Conservation (phyloP, 805 yeast species). For the Hanseniaspora occidentalis region DNA sequence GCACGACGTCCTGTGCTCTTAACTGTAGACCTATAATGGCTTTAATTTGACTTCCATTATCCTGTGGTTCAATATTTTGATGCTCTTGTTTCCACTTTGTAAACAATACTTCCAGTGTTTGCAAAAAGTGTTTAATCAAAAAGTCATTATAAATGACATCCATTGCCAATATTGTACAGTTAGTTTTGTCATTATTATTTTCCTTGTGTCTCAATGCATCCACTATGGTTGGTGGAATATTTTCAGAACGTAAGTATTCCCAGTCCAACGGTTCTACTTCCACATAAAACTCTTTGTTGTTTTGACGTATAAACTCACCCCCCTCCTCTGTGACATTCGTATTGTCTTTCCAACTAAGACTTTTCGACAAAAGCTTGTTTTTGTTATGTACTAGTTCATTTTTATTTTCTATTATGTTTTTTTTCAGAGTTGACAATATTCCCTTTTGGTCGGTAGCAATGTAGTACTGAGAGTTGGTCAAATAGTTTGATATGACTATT, state of each 20-base stretch:
- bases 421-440: conserved; percentile 16
- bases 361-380: conserved; percentile 3
- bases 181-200: background rate
- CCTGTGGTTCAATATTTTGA: conserved; percentile 7
- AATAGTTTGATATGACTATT: conserved; percentile 18
- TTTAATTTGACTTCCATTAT: conserved; percentile 3
- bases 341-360: conserved; percentile 1
- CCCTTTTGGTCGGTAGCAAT: conserved; percentile 24
- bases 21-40: conserved; percentile 22
- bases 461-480: conserved; percentile 10
- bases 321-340: conserved; percentile 2
- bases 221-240: conserved; percentile 4
- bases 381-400: conserved; percentile 10
- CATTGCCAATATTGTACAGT: conserved; percentile 20
- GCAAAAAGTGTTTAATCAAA: conserved; percentile 20
- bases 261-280: conserved; percentile 22
- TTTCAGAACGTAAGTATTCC: conserved; percentile 12
- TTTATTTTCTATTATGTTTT: conserved; percentile 17
- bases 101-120: conserved; percentile 10
- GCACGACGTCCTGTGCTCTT: conserved; percentile 20
- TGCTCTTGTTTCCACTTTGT: background rate
- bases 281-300: conserved; percentile 6
- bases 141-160: conserved; percentile 26
- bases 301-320: background rate
- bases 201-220: background rate